phyloP scores from a whole-genome alignment of 305 asterid species.

The Fraxinus dipetala region DNA sequence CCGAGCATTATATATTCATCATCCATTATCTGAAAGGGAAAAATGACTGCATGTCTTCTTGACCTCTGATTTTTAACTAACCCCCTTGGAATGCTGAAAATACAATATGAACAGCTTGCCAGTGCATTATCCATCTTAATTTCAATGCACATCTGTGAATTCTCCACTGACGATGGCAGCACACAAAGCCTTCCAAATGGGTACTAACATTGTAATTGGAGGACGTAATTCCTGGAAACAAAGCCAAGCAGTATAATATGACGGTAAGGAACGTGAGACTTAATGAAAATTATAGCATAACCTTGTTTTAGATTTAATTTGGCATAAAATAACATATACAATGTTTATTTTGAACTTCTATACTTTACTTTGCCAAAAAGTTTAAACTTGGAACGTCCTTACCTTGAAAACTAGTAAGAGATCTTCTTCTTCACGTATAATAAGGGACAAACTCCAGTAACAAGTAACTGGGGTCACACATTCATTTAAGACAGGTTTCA shows the following conservation, averaged over 20 bases:
- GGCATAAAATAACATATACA: neutral
- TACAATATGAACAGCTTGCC: constrained; percentile 6
- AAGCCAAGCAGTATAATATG: neutral
- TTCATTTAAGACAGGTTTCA: constrained; percentile 83
- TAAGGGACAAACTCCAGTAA: constrained; percentile 83
- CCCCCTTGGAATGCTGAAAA: neutral
- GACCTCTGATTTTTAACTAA: neutral
- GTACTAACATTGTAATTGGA: constrained; percentile 70
- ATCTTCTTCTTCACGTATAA: constrained; percentile 64
- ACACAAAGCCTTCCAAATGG: constrained; percentile 82
- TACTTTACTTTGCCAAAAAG: neutral
- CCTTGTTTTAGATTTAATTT: neutral
- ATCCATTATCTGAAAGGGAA: constrained; percentile 12
- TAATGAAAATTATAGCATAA: neutral
- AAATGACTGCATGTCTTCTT: neutral
- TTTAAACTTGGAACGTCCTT: neutral
- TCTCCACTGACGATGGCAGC: neutral
- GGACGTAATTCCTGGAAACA: constrained; percentile 60
- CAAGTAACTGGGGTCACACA: constrained; percentile 95
- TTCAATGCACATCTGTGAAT: constrained; percentile 5
- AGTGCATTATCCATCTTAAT: constrained; percentile 7
- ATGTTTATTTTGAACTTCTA: neutral
- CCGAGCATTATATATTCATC: neutral
- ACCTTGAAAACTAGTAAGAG: constrained; percentile 85
- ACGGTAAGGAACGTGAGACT: neutral